Evolutionary conservation across 805 yeast species (phyloP), one percentile per base, ranked within the genome.

Genomic region (Saccharomycopsis schoenii): DNA sequence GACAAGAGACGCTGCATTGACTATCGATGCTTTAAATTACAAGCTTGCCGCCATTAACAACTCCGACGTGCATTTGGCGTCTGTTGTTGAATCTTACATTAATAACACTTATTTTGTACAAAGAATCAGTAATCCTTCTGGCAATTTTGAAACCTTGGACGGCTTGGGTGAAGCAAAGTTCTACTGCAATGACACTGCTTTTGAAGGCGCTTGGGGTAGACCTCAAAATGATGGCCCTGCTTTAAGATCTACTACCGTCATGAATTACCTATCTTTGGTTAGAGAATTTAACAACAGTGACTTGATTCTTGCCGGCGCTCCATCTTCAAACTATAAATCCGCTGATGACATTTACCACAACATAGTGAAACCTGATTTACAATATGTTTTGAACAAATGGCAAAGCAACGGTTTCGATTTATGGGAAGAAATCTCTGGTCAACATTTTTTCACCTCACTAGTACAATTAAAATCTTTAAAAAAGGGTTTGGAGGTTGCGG

Each of bases 161-260:
- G 90, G 89, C 1, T 76, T 92, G 40, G 98, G 97, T 1, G 98
- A 93, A 70, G 97, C 98, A 8, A 93, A 93, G 71, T 93, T 87
- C 69, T 71, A 78, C 70, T 82, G 84, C 3, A 81, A 89, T 69
- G 85, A 86, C 25, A 67, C 82, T 0, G 76, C 88, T 0, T 93
- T 87, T 67, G 71, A 71, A 5, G 84, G 75, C 1, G 70, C 75
- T 41, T 93, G 98, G 98, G 98, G 98, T 1, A 78, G 98, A 66
- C 98, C 98, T 0, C 98, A 93, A 73, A 80, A 90, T 62, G 98
- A 93, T 71, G 98, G 98, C 0, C 97, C 98, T 0, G 92, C 96
- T 0, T 76, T 93, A 61, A 79, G 97, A 67, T 79, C 84, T 11
- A 78, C 86, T 60, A 80, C 96, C 15, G 56, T 60, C 15, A 62